phyloP scores from a whole-genome alignment of 2,329 filamentous ascomycete species.

The Neurospora sp. region DNA sequence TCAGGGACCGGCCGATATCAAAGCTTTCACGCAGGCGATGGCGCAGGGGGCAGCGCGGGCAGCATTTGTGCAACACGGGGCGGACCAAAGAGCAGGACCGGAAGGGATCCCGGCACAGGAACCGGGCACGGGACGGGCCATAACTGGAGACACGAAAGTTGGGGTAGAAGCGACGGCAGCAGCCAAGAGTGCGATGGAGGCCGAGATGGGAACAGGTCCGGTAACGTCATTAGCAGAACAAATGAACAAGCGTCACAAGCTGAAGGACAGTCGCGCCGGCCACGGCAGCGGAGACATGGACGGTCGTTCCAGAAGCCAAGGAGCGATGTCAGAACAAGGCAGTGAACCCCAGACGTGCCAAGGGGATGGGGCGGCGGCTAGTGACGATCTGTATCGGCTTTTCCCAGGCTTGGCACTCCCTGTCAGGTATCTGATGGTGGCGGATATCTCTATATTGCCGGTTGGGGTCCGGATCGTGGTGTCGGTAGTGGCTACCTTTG shows the following conservation, averaged over 20 bases:
- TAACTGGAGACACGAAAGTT: not conserved
- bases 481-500: conserved; percentile 10
- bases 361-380: not conserved
- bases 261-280: conserved; percentile 3
- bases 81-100: not conserved
- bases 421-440: not conserved
- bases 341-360: not conserved
- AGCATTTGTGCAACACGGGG: conserved; percentile 13
- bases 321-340: not conserved
- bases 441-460: not conserved
- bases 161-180: not conserved
- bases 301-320: conserved; percentile 12
- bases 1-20: not conserved
- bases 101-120: not conserved
- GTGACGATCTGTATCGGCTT: not conserved
- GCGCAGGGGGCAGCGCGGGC: conserved; percentile 18
- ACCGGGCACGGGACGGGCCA: not conserved
- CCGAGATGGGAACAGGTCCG: not conserved
- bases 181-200: not conserved
- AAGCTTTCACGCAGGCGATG: conserved; percentile 9
- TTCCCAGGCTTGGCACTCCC: not conserved
- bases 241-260: not conserved
- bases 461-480: not conserved
- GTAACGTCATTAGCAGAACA: not conserved
- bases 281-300: conserved; percentile 15